These are phyloP conservation scores for Talaromyces pinophilus DNA, from an alignment of 2,329 filamentous ascomycete species.

Conservation along the genomic window DNA sequence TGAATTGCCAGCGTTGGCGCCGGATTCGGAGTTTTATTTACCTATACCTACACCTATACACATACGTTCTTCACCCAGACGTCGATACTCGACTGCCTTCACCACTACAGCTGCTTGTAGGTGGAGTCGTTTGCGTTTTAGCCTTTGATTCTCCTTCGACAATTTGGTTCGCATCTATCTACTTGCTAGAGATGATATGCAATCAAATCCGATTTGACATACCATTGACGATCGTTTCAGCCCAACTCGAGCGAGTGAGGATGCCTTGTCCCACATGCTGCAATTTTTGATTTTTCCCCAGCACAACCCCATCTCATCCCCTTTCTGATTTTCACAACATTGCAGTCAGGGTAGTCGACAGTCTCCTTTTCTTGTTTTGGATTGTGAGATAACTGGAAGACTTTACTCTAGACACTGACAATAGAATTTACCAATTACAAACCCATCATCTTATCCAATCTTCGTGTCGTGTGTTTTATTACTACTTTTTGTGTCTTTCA, in stretches of 20 bases:
- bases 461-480: not conserved
- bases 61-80: not conserved
- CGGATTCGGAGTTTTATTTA: conserved; percentile 18
- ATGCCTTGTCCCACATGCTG: not conserved
- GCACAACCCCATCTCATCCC: not conserved
- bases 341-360: conserved; percentile 19
- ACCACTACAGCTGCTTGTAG: not conserved
- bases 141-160: conserved; percentile 15
- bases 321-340: conserved; percentile 3
- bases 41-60: not conserved
- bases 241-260: conserved; percentile 14
- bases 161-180: not conserved
- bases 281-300: conserved; percentile 1
- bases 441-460: not conserved
- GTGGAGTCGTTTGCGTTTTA: not conserved
- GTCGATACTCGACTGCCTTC: not conserved
- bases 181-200: not conserved
- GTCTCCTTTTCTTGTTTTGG: conserved; percentile 16
- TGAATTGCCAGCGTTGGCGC: conserved; percentile 20
- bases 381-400: conserved; percentile 20
- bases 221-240: conserved; percentile 15
- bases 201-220: conserved; percentile 1
- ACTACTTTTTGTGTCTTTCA: not conserved
- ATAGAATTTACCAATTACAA: conserved; percentile 19
- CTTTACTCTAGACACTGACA: conserved; percentile 14